phyloP scores from a whole-genome alignment of 2,329 filamentous ascomycete species.

The Chaetomiaceae sp. region DNA sequence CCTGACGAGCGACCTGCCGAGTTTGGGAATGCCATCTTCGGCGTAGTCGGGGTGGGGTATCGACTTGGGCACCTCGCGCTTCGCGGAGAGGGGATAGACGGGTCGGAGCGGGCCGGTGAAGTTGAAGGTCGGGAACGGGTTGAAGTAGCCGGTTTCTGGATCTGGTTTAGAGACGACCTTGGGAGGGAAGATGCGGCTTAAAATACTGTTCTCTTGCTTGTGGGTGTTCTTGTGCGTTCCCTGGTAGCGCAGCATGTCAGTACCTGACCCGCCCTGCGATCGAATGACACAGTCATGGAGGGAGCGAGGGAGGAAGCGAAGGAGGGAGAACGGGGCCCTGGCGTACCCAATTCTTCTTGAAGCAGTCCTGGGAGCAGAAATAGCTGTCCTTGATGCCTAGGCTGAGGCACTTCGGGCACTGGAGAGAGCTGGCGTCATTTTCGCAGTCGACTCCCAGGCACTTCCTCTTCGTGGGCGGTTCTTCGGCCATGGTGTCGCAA shows the following conservation, averaged over 20 bases:
- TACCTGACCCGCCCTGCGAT: no score
- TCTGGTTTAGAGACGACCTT: conserved; percentile 86
- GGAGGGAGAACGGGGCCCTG: neutral
- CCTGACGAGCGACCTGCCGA: conserved; percentile 55
- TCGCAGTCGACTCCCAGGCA: conserved; percentile 80
- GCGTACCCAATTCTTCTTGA: conserved; percentile 95
- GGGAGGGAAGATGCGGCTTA: conserved; percentile 69
- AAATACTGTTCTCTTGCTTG: conserved; percentile 71
- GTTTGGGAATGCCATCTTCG: conserved; percentile 68
- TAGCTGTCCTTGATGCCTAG: conserved; percentile 81
- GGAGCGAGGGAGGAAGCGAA: neutral
- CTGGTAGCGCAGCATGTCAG: conserved; percentile 40
- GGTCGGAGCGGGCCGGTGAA: conserved; percentile 80
- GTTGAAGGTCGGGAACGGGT: conserved; percentile 84
- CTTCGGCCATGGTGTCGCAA: conserved; percentile 40
- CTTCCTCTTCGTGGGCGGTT: conserved; percentile 55
- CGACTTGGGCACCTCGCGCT: conserved; percentile 67
- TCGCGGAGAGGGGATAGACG: conserved; percentile 75
- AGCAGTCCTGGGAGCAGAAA: conserved; percentile 98
- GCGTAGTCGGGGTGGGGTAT: conserved; percentile 88
- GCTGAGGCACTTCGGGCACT: conserved; percentile 95
- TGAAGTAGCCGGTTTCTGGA: conserved; percentile 83
- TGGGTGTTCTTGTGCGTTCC: conserved; percentile 76
- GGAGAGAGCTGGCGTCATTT: conserved; percentile 78
- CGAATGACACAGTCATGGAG: no score